A percentile compares a stretch with the other conserved stretches of the same genome.
Conservation (phyloP, 192 early-diverging fungal species). For the Oehlia diaphana region DNA sequence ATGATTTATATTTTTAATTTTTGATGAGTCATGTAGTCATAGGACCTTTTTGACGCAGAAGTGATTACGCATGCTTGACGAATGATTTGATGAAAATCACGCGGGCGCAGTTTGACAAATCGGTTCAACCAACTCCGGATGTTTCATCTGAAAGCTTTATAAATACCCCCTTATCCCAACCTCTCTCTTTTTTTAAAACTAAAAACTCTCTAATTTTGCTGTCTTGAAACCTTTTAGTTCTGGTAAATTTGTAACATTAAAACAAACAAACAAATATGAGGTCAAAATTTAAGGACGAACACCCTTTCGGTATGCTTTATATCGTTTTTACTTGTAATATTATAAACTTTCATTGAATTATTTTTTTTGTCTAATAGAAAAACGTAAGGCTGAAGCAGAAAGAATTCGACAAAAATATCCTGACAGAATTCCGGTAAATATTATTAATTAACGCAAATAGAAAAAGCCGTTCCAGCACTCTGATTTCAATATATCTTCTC, state of each 20-base stretch:
- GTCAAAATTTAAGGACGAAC: slow-evolving; percentile 97
- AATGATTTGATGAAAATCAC: too few relatives aligned
- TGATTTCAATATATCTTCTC: too few relatives aligned
- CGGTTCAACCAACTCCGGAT: neutral
- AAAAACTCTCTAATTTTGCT: neutral
- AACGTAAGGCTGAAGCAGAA: slow-evolving; percentile 94
- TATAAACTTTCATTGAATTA: neutral
- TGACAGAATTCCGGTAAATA: slow-evolving; percentile 74
- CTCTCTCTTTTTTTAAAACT: neutral
- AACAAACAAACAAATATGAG: slow-evolving; percentile 19
- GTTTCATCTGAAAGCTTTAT: neutral
- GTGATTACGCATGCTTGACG: too few relatives aligned
- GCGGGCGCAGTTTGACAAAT: too few relatives aligned
- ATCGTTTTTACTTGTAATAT: neutral
- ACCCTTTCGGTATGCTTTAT: slow-evolving; percentile 78
- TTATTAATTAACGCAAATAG: neutral
- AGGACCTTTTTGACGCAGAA: too few relatives aligned
- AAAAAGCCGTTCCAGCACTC: neutral
- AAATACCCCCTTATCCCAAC: neutral
- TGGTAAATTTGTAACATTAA: neutral
- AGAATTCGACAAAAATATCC: slow-evolving; percentile 97
- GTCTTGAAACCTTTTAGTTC: neutral
- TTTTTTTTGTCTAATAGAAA: slow-evolving; percentile 60
- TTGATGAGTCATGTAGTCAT: too few relatives aligned
- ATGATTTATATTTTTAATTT: too few relatives aligned